Evolutionary conservation across 2,329 filamentous ascomycete genomes (phyloP), one percentile per base, ranked within the genome.

Genomic region (Lasiodiplodia sp.): DNA sequence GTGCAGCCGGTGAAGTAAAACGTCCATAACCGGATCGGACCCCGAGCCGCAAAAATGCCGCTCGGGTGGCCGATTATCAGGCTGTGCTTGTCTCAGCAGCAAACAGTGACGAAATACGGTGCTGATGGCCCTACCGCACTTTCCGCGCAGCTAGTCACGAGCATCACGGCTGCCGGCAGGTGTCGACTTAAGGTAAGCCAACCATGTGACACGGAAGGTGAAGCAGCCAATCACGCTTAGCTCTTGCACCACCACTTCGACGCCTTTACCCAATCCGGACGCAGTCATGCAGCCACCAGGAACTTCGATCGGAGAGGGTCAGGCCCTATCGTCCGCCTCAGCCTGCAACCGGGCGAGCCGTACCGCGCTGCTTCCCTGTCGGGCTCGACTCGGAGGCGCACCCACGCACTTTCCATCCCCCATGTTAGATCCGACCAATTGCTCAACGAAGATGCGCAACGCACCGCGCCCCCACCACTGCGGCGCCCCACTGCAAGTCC

Each of bases 311-410:
- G 60, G 25, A 31, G 44, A n/a, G 18, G 28, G n/a, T 38, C 60
- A 31, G 40, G 31, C 51, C 60, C 60, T 64, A 40, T 64, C 60
- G 47, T 21, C 60, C 44, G 31, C 44, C 28, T 47, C 60, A 57
- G 37, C 25, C 60, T 51, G 60, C 60, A 51, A 34, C 18, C 44
- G 44, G 53, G 60, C 44, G 60, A 63, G 60, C 60, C 44, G 60
- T 63, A 52, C 60, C 60, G 47, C 60, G 60, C 60, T 47, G 60
- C 31, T 47, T 60, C 40, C 60, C 16, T 40, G 60, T 47, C 38
- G 14, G 12, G 14, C 47, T 38, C 47, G 47, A 64, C 28, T 64
- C 60, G 31, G 31, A 34, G 31, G 31, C 31, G 57, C 21, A 25
- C 57, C 38, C 31, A 34, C 53, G 53, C 51, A 34, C 31, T 8